A percentile compares a stretch with the other conserved stretches of the same genome.
These are phyloP conservation scores for Apiotrichum veenhuisii DNA, from an alignment of 1,284 basidiomycete genomes.

Conservation along the genomic window DNA sequence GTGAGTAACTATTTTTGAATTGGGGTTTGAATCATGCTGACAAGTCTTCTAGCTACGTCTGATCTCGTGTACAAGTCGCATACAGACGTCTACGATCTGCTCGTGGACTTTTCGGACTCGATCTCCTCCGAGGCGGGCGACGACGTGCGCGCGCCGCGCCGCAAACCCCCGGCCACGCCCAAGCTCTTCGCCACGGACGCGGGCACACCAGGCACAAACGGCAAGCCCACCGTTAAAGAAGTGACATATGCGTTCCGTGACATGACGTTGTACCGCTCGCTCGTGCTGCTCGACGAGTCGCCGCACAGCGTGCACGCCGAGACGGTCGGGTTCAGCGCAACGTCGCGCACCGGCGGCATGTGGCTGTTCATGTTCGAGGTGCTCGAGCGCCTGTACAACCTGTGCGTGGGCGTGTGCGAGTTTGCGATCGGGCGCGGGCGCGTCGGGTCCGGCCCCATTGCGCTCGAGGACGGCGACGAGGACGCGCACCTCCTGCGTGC, in stretches of 20 bases:
- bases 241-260: slow-evolving; percentile 39
- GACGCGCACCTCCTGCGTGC: slow-evolving; percentile 27
- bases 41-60: slow-evolving; percentile 38
- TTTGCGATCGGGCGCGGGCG: slow-evolving; percentile 38
- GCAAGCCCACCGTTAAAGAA: slow-evolving; percentile 4
- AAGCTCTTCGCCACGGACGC: not conserved
- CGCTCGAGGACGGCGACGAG: slow-evolving; percentile 34
- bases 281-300: slow-evolving; percentile 32
- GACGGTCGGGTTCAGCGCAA: slow-evolving; percentile 15
- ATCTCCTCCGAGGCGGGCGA: slow-evolving; percentile 10
- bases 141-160: slow-evolving; percentile 14
- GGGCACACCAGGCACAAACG: not conserved
- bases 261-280: slow-evolving; percentile 39
- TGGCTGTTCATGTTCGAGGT: slow-evolving; percentile 43
- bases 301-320: slow-evolving; percentile 27
- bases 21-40: slow-evolving; percentile 2
- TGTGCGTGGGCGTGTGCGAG: slow-evolving; percentile 46
- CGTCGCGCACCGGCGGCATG: slow-evolving; percentile 23
- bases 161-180: slow-evolving; percentile 3
- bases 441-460: slow-evolving; percentile 19
- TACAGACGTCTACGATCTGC: slow-evolving; percentile 38
- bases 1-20: slow-evolving; percentile 20
- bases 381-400: slow-evolving; percentile 31
- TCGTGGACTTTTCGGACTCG: slow-evolving; percentile 39
- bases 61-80: slow-evolving; percentile 42